These are phyloP conservation scores for Letharia columbiana DNA, from an alignment of 495 filamentous ascomycete genomes.

Conservation along the genomic window DNA sequence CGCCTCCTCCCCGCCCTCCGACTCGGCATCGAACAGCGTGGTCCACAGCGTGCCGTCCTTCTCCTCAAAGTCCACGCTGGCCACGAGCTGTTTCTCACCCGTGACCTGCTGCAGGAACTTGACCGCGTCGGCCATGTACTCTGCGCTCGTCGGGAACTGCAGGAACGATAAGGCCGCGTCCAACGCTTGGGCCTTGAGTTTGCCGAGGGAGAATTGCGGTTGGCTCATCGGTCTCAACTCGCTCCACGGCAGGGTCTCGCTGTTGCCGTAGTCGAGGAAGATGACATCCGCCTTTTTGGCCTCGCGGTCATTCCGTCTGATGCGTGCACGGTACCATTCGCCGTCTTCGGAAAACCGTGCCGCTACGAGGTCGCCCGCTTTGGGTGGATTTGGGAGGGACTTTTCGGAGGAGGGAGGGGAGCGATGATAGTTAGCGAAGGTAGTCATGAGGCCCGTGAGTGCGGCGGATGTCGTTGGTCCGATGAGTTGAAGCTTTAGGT, in stretches of 20 bases:
- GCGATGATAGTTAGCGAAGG: constrained; percentile 81
- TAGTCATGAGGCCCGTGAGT: constrained; percentile 73
- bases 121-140: constrained; percentile 76
- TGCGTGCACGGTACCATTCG: constrained; percentile 87
- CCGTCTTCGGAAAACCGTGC: constrained; percentile 80
- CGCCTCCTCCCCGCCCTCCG: constrained; percentile 50
- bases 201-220: constrained; percentile 66
- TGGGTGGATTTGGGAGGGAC: constrained; percentile 66
- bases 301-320: constrained; percentile 86
- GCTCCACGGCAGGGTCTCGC: constrained; percentile 76
- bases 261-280: constrained; percentile 96
- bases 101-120: constrained; percentile 60
- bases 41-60: constrained; percentile 72
- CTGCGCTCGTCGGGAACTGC: constrained; percentile 66
- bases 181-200: constrained; percentile 74
- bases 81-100: constrained; percentile 64
- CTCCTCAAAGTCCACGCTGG: constrained; percentile 75
- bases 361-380: constrained; percentile 82
- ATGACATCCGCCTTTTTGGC: constrained; percentile 79
- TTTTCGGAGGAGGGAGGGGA: constrained; percentile 60
- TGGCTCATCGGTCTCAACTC: constrained; percentile 68
- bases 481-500: constrained; percentile 80
- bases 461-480: constrained; percentile 65
- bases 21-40: constrained; percentile 69
- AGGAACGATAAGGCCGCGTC: constrained; percentile 84